phyloP scores from a whole-genome alignment of 805 yeast species.

The Candida sonorensis region DNA sequence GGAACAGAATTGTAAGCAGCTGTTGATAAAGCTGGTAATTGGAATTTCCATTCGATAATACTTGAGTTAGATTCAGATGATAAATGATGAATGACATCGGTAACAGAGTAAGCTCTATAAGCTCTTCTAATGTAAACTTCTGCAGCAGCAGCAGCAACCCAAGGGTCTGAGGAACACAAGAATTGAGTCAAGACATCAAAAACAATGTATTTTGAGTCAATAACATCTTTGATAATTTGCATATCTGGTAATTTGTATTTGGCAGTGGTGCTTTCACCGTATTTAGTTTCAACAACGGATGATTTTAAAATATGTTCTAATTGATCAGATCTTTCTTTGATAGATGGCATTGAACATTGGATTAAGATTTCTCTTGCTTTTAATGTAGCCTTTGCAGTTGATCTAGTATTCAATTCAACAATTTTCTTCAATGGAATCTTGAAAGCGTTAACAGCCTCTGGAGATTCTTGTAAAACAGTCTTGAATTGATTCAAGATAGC shows the following conservation, averaged over 20 bases:
- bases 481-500: constrained; percentile 82
- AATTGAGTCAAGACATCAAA: constrained; percentile 94
- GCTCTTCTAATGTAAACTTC: constrained; percentile 96
- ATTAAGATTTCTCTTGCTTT: constrained; percentile 95
- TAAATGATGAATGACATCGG: constrained; percentile 60
- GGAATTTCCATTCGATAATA: constrained; percentile 81
- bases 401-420: constrained; percentile 84
- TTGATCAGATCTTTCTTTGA: constrained; percentile 94
- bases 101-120: constrained; percentile 89
- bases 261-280: constrained; percentile 72
- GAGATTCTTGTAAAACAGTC: constrained; percentile 66
- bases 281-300: constrained; percentile 81
- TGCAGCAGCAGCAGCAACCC: constrained; percentile 92
- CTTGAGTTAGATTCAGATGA: constrained; percentile 46
- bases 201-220: constrained; percentile 92
- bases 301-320: constrained; percentile 91
- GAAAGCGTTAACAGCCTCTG: constrained; percentile 59
- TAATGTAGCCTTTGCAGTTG: constrained; percentile 87
- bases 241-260: constrained; percentile 78
- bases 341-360: constrained; percentile 94
- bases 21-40: constrained; percentile 63
- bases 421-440: constrained; percentile 68
- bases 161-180: constrained; percentile 73
- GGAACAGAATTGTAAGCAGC: constrained; percentile 73
- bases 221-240: constrained; percentile 78